Evolutionary conservation across 2,329 filamentous ascomycete genomes (phyloP).

Genomic region (Diplodia sapinea): DNA sequence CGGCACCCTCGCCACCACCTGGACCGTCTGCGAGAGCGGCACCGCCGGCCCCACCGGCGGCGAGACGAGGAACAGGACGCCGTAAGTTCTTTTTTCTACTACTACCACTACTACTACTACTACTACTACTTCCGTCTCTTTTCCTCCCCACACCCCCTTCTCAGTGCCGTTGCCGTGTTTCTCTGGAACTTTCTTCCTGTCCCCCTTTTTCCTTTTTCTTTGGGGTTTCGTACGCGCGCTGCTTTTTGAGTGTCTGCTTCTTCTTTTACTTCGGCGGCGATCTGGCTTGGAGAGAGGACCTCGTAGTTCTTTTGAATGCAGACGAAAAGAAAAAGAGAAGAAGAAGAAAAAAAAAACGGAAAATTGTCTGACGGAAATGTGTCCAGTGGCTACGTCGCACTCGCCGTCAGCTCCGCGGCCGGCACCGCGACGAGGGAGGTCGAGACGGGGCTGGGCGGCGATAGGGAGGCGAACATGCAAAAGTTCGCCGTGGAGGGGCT

Average conservation of each 20-base stretch:
- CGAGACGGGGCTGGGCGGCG: constrained; percentile 59
- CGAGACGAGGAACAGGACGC: constrained; percentile 61
- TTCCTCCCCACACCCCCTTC: neutral
- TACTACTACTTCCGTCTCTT: neutral
- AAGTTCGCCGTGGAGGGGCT: constrained; percentile 64
- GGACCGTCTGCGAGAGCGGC: constrained; percentile 64
- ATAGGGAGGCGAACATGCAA: constrained; percentile 68
- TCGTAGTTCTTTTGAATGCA: no score
- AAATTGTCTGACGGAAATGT: neutral
- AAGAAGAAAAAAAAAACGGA: neutral
- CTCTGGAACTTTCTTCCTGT: neutral
- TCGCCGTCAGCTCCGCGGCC: constrained; percentile 63
- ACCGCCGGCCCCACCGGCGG: constrained; percentile 70
- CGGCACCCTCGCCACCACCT: constrained; percentile 61
- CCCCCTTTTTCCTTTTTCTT: no score
- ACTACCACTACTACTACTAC: no score
- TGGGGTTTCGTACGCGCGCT: no score
- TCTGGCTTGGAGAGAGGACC: no score
- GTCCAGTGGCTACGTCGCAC: constrained; percentile 64
- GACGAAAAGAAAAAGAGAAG: no score
- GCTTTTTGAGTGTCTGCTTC: no score
- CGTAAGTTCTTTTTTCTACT: constrained; percentile 43
- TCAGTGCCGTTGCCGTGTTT: no score
- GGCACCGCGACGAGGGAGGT: constrained; percentile 61
- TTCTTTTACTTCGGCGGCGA: no score